Evolutionary conservation across 2,329 filamentous ascomycete species (phyloP).

Genomic region (Diaporthe vexans): DNA sequence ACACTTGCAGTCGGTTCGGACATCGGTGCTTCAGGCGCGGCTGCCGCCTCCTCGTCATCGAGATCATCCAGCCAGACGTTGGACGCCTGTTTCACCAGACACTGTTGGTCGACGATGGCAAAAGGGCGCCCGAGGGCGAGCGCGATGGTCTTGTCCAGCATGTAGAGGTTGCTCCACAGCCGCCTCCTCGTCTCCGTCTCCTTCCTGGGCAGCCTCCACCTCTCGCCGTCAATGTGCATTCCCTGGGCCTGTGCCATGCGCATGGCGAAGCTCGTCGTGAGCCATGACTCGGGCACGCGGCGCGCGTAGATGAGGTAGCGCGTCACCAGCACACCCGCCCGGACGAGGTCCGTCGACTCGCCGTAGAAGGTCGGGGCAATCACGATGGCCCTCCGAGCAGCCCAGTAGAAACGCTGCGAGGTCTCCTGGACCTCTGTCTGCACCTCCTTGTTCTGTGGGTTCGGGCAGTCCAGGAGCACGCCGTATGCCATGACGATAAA

Average conservation of each 20-base stretch:
- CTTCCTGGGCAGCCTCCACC: constrained; percentile 54
- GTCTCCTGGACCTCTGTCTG: constrained; percentile 1
- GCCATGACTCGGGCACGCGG: constrained; percentile 56
- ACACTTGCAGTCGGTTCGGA: constrained; percentile 9
- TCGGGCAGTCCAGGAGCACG: constrained; percentile 51
- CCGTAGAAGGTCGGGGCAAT: constrained; percentile 58
- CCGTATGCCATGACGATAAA: constrained; percentile 58
- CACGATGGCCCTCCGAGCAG: constrained; percentile 54
- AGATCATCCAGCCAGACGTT: constrained; percentile 56
- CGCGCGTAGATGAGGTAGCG: constrained; percentile 56
- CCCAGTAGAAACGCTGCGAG: constrained; percentile 56
- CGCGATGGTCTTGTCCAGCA: constrained; percentile 56
- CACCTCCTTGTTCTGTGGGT: not conserved
- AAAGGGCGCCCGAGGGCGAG: constrained; percentile 57
- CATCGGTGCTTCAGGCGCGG: constrained; percentile 34
- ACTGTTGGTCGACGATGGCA: constrained; percentile 55
- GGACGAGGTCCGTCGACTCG: constrained; percentile 56
- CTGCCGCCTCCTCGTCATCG: constrained; percentile 48
- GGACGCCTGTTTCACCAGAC: constrained; percentile 53
- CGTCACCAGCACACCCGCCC: constrained; percentile 56
- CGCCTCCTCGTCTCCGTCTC: constrained; percentile 54
- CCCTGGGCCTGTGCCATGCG: constrained; percentile 59
- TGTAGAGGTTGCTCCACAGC: constrained; percentile 57
- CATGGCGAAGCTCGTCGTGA: constrained; percentile 58
- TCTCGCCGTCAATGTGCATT: constrained; percentile 58